Evolutionary conservation across 768 basidiomycete species (phyloP).

Genomic region (Suillus placidus): DNA sequence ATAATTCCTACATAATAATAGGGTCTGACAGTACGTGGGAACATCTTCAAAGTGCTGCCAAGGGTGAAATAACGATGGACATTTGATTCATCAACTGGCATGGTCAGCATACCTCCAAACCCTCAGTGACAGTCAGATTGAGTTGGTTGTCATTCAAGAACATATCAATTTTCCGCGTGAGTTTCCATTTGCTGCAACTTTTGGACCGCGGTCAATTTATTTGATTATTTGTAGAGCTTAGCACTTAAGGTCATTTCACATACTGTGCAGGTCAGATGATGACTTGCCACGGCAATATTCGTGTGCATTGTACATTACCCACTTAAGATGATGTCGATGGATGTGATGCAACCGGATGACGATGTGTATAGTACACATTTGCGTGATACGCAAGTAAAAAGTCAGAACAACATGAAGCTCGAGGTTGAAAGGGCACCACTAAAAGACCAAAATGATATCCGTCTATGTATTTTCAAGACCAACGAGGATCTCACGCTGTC

Average conservation of each 20-base stretch:
- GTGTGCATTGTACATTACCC: neutral
- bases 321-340: neutral
- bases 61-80: too few relatives aligned
- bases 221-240: slow-evolving; percentile 53
- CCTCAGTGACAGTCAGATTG: slow-evolving; percentile 82
- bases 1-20: too few relatives aligned
- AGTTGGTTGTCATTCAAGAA: slow-evolving; percentile 84
- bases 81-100: slow-evolving; percentile 51
- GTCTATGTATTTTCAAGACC: neutral
- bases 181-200: slow-evolving; percentile 31
- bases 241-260: slow-evolving; percentile 77
- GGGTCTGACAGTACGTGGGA: too few relatives aligned
- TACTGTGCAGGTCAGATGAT: slow-evolving; percentile 56
- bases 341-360: neutral
- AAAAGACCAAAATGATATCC: neutral
- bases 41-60: too few relatives aligned
- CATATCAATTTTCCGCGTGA: slow-evolving; percentile 78
- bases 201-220: slow-evolving; percentile 1
- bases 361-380: neutral
- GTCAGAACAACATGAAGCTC: neutral
- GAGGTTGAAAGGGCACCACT: neutral
- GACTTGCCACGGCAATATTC: slow-evolving; percentile 11
- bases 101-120: slow-evolving; percentile 75
- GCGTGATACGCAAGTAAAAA: neutral
- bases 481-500: slow-evolving; percentile 27